phyloP scores from a whole-genome alignment of 345 rosid species.

The Excoecaria cochinchinensis region DNA sequence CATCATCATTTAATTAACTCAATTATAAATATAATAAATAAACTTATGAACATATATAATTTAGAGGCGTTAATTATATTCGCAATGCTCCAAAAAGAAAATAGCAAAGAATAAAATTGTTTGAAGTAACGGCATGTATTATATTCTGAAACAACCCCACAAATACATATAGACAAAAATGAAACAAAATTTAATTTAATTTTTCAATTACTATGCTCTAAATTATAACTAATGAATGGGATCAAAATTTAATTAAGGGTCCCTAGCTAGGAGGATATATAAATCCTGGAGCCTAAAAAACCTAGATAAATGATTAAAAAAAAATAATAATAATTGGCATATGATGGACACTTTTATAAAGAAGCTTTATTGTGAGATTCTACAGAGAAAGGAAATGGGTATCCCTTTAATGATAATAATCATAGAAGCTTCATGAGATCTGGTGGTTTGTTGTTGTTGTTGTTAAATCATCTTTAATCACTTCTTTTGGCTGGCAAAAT shows the following conservation, averaged over 20 bases:
- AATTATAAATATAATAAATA: too few species aligned
- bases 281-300: not conserved
- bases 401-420: conserved; percentile 1
- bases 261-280: not conserved
- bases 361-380: conserved; percentile 23
- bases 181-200: too few species aligned
- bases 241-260: not conserved
- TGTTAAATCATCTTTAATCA: conserved; percentile 36
- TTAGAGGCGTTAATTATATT: too few species aligned
- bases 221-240: too few species aligned
- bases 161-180: too few species aligned
- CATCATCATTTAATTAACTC: too few species aligned
- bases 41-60: too few species aligned
- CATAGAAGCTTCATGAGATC: conserved; percentile 21
- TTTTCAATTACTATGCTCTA: too few species aligned
- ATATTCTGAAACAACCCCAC: too few species aligned
- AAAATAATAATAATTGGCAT: conserved; percentile 23
- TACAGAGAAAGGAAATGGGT: not conserved
- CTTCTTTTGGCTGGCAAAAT: conserved; percentile 23
- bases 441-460: conserved; percentile 9
- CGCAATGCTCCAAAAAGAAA: too few species aligned
- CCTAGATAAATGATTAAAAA: conserved; percentile 25
- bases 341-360: conserved; percentile 30
- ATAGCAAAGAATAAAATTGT: too few species aligned
- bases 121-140: too few species aligned